Base-by-base conservation (phyloP, 1,139 yeast genomes). In the Geotrichum phurueaensis region DNA sequence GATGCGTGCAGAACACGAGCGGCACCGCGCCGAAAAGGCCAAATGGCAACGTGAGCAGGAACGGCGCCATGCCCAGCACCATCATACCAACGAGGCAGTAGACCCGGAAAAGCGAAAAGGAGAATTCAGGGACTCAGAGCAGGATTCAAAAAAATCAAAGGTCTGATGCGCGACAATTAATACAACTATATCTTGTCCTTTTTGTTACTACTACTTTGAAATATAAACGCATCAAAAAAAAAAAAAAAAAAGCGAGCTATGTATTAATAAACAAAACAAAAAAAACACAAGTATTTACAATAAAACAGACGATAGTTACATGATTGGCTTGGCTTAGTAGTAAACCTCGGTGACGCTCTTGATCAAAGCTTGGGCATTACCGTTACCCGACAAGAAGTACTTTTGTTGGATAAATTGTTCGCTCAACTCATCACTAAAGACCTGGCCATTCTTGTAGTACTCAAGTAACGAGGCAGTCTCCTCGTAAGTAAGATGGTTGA, bases 311-410 rank as follows among this genome's bases (percentile, higher is more conserved):
- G 47, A 39, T 39, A 39, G 47, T n/a, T 39, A 39, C 47, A 39
- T 39, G 18, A 31, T 52, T 31, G 22, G 43, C 18, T 52, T 31
- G 22, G 43, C 18, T 31, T 53, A 55, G 31, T 52, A 51, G 45
- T 27, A 51, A 15, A 56, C 53, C n/a, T 56, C 62, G 51, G 47
- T 36, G 39, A 56, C 55, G 27, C 57, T 57, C 58, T 57, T 57
- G 29, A 60, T 45, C 50, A 60, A 51, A 18, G 59, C 60, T 27
- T 54, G 25, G 25, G 63, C 59, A 29, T 60, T 60, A 22, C 63
- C 63, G 45, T 60, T 60, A 53, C 96, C 92, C 65, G 87, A 81
- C 45, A 85, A 70, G 65, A 83, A 81, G 69, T 84, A 84, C 69
- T 83, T 83, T 67, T 85, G 83, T 53, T 77, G 74, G 2, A 77